Evolutionary conservation across 768 basidiomycete genomes (phyloP).

Genomic region (Auricularia sp.): DNA sequence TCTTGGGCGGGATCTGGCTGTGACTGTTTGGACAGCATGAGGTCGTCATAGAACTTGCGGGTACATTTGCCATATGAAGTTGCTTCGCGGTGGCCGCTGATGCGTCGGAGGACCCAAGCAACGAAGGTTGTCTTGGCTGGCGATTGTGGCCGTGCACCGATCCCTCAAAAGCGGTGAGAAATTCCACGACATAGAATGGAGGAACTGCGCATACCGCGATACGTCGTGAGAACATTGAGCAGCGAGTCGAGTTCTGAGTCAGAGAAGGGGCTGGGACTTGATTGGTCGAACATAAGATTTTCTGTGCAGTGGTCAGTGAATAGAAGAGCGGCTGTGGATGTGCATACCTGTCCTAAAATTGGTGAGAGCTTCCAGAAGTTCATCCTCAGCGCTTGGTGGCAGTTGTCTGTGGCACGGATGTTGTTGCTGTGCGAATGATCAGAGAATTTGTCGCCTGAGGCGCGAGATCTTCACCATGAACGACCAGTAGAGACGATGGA

Average conservation of each 20-base stretch:
- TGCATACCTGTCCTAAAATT: conserved; percentile 20
- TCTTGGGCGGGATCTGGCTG: background rate
- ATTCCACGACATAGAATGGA: background rate
- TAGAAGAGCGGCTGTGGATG: background rate
- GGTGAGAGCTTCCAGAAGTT: conserved; percentile 39
- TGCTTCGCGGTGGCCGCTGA: conserved; percentile 20
- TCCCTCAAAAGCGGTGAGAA: background rate
- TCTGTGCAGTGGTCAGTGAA: conserved; percentile 25
- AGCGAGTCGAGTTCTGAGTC: conserved; percentile 44
- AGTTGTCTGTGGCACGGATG: conserved; percentile 37
- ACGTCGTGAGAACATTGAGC: conserved; percentile 25
- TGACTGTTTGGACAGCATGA: background rate
- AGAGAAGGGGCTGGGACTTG: conserved; percentile 41
- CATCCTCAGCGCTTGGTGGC: conserved; percentile 31
- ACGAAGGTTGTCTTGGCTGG: conserved; percentile 36
- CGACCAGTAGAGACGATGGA: conserved; percentile 42
- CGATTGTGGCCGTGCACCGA: conserved; percentile 8
- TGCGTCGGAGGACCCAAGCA: conserved; percentile 41
- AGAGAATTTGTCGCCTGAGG: background rate
- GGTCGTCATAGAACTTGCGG: background rate
- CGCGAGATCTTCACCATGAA: conserved; percentile 19
- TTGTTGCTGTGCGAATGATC: conserved; percentile 17
- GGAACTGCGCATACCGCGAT: background rate
- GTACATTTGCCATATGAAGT: background rate
- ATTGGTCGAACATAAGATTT: conserved; percentile 35